Percentiles rank a stretch among this genome's conserved stretches.
These are phyloP conservation scores for Ophiostoma angusticollis DNA, from an alignment of 2,329 filamentous ascomycete genomes.

Conservation along the genomic window DNA sequence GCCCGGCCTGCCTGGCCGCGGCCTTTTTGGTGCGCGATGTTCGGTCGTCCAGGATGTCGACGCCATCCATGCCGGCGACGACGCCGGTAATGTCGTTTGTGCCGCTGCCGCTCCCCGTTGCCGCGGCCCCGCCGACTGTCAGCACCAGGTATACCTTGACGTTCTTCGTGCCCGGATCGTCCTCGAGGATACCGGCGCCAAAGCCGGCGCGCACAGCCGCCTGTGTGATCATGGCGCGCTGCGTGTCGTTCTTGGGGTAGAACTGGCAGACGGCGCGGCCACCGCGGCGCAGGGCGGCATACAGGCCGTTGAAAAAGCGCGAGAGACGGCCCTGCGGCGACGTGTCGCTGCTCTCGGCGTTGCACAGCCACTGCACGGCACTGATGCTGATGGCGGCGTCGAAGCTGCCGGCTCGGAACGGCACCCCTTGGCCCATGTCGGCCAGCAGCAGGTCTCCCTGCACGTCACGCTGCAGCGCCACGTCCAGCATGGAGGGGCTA, in stretches of 20 bases:
- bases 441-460: conserved; percentile 89
- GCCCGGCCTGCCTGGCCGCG: conserved; percentile 35
- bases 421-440: conserved; percentile 90
- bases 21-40: conserved; percentile 38
- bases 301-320: conserved; percentile 86
- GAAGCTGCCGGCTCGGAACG: conserved; percentile 83
- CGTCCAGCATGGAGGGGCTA: conserved; percentile 88
- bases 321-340: conserved; percentile 63
- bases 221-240: conserved; percentile 81
- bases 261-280: conserved; percentile 93
- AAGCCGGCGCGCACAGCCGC: conserved; percentile 92
- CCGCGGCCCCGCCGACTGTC: conserved; percentile 81
- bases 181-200: conserved; percentile 85
- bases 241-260: conserved; percentile 89
- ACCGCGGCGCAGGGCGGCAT: conserved; percentile 69
- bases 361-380: conserved; percentile 97
- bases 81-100: conserved; percentile 80
- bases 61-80: conserved; percentile 76
- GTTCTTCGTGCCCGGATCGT: conserved; percentile 93
- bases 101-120: conserved; percentile 35
- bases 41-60: conserved; percentile 64
- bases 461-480: conserved; percentile 81
- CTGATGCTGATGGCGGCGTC: conserved; percentile 92
- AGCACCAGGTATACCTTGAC: conserved; percentile 92
- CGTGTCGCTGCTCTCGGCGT: conserved; percentile 80